phyloP scores from a whole-genome alignment of 192 early-diverging fungal genomes.

The Gamsiella multidivaricata region DNA sequence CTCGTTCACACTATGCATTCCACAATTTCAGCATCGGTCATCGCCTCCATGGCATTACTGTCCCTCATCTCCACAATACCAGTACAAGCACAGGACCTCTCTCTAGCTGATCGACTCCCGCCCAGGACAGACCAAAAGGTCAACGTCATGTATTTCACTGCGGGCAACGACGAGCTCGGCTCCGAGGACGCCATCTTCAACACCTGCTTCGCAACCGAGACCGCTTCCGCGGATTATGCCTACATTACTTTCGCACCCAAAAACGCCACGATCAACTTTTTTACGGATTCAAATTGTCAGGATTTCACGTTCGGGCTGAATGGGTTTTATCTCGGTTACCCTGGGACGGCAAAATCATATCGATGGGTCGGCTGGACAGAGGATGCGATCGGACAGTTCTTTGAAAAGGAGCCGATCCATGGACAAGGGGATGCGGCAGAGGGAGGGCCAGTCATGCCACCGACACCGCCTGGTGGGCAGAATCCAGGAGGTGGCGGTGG shows the following conservation, averaged over 20 bases:
- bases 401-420: constrained; percentile 14
- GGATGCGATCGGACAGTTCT: constrained; percentile 13
- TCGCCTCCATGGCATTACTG: neutral
- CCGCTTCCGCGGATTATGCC: constrained; percentile 1
- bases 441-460: constrained; percentile 3
- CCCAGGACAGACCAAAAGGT: constrained; percentile 13
- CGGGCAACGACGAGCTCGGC: constrained; percentile 14
- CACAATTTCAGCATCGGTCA: constrained; percentile 4
- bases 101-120: neutral
- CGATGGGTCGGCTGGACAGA: constrained; percentile 50
- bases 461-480: neutral
- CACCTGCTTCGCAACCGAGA: constrained; percentile 23
- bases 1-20: constrained; percentile 10
- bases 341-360: constrained; percentile 28
- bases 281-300: constrained; percentile 21
- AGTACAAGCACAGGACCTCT: constrained; percentile 5
- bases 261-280: constrained; percentile 53
- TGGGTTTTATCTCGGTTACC: constrained; percentile 29
- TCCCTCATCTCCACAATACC: neutral
- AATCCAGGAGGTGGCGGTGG: constrained; percentile 9
- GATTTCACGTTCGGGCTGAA: constrained; percentile 28
- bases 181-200: constrained; percentile 21
- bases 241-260: constrained; percentile 37
- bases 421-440: constrained; percentile 23
- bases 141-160: constrained; percentile 24